Base-by-base conservation (phyloP, 2,329 filamentous ascomycete species). In the Phyllosticta ampelicida region DNA sequence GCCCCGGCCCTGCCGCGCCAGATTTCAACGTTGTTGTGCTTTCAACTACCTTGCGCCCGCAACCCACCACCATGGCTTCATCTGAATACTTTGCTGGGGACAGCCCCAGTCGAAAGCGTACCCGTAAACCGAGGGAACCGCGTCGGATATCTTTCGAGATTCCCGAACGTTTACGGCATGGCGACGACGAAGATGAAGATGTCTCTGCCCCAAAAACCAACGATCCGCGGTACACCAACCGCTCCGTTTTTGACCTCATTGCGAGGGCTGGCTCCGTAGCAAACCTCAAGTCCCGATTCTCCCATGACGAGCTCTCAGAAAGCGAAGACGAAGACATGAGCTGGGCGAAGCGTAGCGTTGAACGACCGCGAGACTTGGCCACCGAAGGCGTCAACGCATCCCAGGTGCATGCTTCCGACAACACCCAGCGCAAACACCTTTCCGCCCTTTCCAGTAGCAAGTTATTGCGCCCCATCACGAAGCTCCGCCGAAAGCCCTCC, bases 181-280 rank as follows among this genome's bases (percentile, higher is more conserved):
- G 79, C 28, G 79, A 80, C 61, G 82, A 85, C 70, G 78, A 77
- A 5, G 75, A 85, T 18, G 78, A 83, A 48, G 83, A 85, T 67
- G 80, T 81, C 61, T 81, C 80, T 13, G 80, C 80, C 54, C 77
- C 80, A 1, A 78, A 76, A 64, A 65, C 63, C 58, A 71, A 73
- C 55, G 73, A 75, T 50, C 68, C 76, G 53, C 74, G 78, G 61
- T 89, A 90, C 67, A 89, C 95, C 85, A 94, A 96, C 72, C 91
- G 96, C 77, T 95, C 89, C 63, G 86, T 97, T 58, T 95, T 96
- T 71, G 90, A 90, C 56, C 83, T 97, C 74, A 91, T 97, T 64
- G 89, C 91, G 6, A 89, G 90, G 16, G 90, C 90, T 44, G 89
- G 90, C 6, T 91, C 89, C 28, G 84, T 84, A 60, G 85, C 87